Conservation (phyloP, 192 early-diverging fungal genomes). For the Coemansia sp. region DNA sequence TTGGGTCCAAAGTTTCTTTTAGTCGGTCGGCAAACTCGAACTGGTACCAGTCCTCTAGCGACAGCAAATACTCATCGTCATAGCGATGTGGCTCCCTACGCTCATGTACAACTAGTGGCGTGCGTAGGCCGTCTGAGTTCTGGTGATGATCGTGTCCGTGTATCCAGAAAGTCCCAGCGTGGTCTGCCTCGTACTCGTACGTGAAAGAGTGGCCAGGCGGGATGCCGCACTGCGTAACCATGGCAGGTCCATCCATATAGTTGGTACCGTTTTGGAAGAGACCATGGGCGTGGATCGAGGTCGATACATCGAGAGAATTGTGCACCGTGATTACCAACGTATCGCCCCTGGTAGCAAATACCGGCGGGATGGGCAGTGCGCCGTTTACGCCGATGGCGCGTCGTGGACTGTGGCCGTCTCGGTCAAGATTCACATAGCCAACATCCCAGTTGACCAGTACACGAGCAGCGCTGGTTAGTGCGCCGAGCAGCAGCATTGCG, state of each 20-base stretch:
- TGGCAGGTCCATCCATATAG: constrained; percentile 67
- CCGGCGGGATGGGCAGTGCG: constrained; percentile 55
- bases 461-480: background rate
- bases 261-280: constrained; percentile 69
- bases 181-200: constrained; percentile 61
- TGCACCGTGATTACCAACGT: constrained; percentile 26
- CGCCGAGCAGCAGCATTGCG: background rate
- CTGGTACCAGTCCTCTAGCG: constrained; percentile 71
- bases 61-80: constrained; percentile 63
- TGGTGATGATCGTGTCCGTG: constrained; percentile 71
- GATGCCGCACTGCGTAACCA: constrained; percentile 74
- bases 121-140: constrained; percentile 77
- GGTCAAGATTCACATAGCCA: constrained; percentile 61
- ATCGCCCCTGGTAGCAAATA: constrained; percentile 14
- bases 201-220: constrained; percentile 61
- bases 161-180: constrained; percentile 82
- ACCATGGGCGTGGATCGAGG: constrained; percentile 74
- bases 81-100: constrained; percentile 51
- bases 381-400: constrained; percentile 67
- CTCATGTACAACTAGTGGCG: constrained; percentile 65
- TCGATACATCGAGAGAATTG: constrained; percentile 56
- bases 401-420: constrained; percentile 60
- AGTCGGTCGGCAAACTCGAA: constrained; percentile 55
- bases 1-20: constrained; percentile 50
- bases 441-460: constrained; percentile 61